Base-by-base conservation (phyloP, 257 asterid genomes). In the Nyctanthes arbortristis region DNA sequence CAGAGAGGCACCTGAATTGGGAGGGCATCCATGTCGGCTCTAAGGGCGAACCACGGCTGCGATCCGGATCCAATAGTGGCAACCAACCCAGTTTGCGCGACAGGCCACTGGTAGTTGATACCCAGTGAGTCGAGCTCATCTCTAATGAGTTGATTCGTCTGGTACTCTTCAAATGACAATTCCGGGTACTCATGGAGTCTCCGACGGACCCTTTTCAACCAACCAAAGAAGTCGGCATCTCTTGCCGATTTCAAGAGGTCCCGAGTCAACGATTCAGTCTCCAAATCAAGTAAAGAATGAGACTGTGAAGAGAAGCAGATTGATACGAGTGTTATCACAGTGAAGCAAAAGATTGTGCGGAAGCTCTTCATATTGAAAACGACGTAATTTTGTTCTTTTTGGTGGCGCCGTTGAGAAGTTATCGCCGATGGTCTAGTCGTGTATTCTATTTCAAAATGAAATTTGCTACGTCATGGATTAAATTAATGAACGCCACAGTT, bases 1-100 rank as follows among this genome's bases (percentile, higher is more conserved):
- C 33, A 33, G 18, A 28, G 13, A 54, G 45, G 5, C 8, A 86
- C 97, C 96, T 90, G 96, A 69, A 90, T 80, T 36, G 98, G 97
- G 3, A 93, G 91, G 54, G 93, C 98, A 75, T 93, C 97, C 98
- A 93, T 93, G 81, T 93, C 97, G 2, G 98, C 98, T 82, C 97
- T 75, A 28, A 93, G 92, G 30, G 75, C 88, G 71, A 93, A 81
- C 80, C 88, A 82, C 0, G 96, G 98, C 3, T 76, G 80, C 61
- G 34, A 75, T 0, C 93, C 97, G 20, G 97, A 87, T 24, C 98
- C 96, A 59, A 93, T 75, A 4, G 85, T 78, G 45, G 95, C 98
- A 65, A 93, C 87, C 36, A 92, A 63, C 12, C 98, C 98, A 31
- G 97, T 90, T 31, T 77, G 47, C 1, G 98, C 98, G 8, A 88